Conservation (phyloP, 2,329 filamentous ascomycete genomes). For the Pestalotiopsis fici region DNA sequence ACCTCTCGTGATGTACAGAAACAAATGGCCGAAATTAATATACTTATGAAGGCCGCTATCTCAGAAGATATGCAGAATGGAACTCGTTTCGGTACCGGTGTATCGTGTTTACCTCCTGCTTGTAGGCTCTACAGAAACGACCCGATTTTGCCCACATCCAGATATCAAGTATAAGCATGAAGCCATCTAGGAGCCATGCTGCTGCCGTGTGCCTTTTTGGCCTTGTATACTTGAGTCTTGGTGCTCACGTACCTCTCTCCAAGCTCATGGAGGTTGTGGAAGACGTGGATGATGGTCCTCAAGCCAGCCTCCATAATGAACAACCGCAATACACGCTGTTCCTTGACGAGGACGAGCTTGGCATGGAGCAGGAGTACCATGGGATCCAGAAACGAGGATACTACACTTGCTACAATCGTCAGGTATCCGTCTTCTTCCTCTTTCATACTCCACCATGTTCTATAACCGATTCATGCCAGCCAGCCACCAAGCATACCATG, state of each 20-base stretch:
- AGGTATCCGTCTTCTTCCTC: background rate
- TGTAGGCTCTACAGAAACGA: background rate
- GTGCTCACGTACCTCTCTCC: background rate
- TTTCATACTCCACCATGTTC: background rate
- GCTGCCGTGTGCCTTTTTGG: background rate
- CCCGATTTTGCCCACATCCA: background rate
- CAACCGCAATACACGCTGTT: background rate
- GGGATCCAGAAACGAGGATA: conserved; percentile 7
- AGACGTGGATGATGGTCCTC: background rate
- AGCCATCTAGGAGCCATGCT: background rate
- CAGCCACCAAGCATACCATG: too few species aligned
- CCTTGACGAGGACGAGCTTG: background rate
- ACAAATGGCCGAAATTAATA: background rate
- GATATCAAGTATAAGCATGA: background rate
- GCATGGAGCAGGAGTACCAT: background rate
- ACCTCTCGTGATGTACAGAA: background rate
- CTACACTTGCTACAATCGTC: conserved; percentile 10
- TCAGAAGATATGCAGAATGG: background rate
- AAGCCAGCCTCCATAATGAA: too few species aligned
- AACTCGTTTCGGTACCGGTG: background rate
- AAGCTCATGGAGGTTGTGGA: background rate
- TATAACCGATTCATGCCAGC: background rate
- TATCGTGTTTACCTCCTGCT: background rate
- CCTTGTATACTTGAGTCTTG: background rate
- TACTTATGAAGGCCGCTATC: background rate